These are phyloP conservation scores for Fusarium musae DNA, from an alignment of 2,329 filamentous ascomycete species.

Conservation along the genomic window DNA sequence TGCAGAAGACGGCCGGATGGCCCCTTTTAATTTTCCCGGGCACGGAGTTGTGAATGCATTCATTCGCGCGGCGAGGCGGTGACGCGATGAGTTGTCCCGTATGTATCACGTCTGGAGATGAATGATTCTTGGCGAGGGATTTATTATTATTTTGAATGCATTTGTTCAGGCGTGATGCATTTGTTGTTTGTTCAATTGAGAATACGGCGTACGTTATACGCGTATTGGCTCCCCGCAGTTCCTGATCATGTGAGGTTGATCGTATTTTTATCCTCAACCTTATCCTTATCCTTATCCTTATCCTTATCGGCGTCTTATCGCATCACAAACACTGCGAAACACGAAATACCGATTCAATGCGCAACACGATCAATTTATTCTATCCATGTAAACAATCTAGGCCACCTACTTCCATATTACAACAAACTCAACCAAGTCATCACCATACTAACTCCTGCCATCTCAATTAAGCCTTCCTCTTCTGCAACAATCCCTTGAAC, in stretches of 20 bases:
- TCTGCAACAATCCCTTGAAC: slow-evolving; percentile 46
- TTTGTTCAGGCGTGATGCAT: too few species aligned
- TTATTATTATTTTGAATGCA: fast-evolving
- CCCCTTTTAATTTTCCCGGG: slow-evolving; percentile 10
- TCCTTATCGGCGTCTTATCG: neutral
- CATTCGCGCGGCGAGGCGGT: fast-evolving
- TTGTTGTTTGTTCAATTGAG: neutral
- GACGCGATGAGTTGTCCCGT: fast-evolving
- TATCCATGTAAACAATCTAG: neutral
- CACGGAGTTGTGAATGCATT: neutral
- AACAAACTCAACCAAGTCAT: fast-evolving
- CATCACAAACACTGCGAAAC: fast-evolving
- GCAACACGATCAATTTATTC: neutral
- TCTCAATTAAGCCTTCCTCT: slow-evolving; percentile 24
- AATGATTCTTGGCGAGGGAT: fast-evolving
- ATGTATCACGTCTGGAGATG: neutral
- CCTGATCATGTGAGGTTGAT: neutral
- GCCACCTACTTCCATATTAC: neutral
- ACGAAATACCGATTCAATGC: fast-evolving
- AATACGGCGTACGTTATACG: neutral
- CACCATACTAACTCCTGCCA: too few species aligned
- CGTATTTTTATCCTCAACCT: neutral
- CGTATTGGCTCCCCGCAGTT: fast-evolving
- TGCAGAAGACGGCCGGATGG: neutral
- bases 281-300: neutral